Base-by-base conservation (phyloP, 148 eudicot genomes). In the Vaccinium myrtillus region DNA sequence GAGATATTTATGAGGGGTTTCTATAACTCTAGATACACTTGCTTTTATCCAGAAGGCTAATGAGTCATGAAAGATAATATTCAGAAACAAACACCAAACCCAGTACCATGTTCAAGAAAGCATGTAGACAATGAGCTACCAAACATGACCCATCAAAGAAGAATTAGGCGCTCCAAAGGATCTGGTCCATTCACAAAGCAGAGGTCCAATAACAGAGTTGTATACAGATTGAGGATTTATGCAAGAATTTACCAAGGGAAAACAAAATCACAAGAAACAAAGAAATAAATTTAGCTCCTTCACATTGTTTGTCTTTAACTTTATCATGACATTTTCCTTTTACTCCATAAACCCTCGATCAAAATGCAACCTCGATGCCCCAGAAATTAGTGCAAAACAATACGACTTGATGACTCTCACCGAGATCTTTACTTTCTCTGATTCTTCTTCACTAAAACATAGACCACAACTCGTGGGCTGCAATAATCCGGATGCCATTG, bases 401-500 rank as follows among this genome's bases (percentile, higher is more conserved):
- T 7, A 21, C 4, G 30, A 63, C 69, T 18, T 63, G 23, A n/a
- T 0, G 69, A 21, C 32, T 10, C 19, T 49, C 21, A 53, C 27
- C 0, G 0, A 30, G 19, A 73, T 39, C 65, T 53, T 75, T 12
- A n/a, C 56, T 27, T 50, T 75, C 50, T 51, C 61, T 81, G 51
- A 36, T 25, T 71, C 84, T 88, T 93, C 87, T 91, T 94, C 46
- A 90, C 91, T 87, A 96, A 69, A 83, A 93, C 87, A 70, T 93
- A 94, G 25, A 93, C 87, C 25, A 91, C 99, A 79, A 96, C 97
- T 69, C 99, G 91, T n/a, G 91, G 89, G 87, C 98, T 96, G 86
- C 90, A 78, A 84, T 89, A 96, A 80, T 96, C 98, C 0, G 95
- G 98, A 89, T 94, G 97, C 90, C 98, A 93, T 63, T 91, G 92